Conservation (phyloP, 2,329 filamentous ascomycete species). For the Sphaceloma murrayae region DNA sequence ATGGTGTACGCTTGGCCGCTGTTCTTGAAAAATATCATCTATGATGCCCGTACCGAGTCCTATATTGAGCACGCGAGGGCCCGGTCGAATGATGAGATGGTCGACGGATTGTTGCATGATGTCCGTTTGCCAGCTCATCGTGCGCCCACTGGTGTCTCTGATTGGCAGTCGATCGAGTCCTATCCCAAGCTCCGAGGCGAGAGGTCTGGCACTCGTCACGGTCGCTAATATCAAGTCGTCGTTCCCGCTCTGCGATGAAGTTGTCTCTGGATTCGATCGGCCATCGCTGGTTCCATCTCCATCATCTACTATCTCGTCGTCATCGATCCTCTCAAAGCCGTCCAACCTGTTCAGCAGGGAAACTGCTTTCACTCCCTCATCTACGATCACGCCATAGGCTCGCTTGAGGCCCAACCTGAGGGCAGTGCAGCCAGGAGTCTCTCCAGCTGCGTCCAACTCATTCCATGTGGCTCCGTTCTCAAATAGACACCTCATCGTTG, state of each 20-base stretch:
- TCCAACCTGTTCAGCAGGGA: slow-evolving; percentile 74
- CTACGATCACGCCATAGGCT: slow-evolving; percentile 74
- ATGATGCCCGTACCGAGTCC: slow-evolving; percentile 45
- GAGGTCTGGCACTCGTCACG: too few relatives aligned
- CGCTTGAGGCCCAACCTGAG: slow-evolving; percentile 54
- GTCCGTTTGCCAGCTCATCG: slow-evolving; percentile 46
- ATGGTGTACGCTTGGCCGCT: slow-evolving; percentile 37
- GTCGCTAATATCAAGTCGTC: too few relatives aligned
- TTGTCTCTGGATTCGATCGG: too few relatives aligned
- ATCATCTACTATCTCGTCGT: slow-evolving; percentile 42
- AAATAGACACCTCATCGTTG: slow-evolving; percentile 66
- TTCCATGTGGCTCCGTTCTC: slow-evolving; percentile 95
- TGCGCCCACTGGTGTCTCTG: slow-evolving; percentile 29
- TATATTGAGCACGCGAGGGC: slow-evolving; percentile 40
- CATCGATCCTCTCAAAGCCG: slow-evolving; percentile 63
- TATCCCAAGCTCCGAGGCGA: too few relatives aligned
- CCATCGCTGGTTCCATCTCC: slow-evolving; percentile 24
- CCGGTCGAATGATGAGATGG: slow-evolving; percentile 31
- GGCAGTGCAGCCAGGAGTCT: slow-evolving; percentile 87
- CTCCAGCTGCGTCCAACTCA: slow-evolving; percentile 73
- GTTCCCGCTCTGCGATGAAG: too few relatives aligned
- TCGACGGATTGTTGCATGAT: slow-evolving; percentile 41
- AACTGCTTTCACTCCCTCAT: slow-evolving; percentile 85
- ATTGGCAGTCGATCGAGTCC: slow-evolving; percentile 18
- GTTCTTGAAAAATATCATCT: slow-evolving; percentile 38